phyloP scores from a whole-genome alignment of 345 rosid genomes.

The Cochlearia excelsa region DNA sequence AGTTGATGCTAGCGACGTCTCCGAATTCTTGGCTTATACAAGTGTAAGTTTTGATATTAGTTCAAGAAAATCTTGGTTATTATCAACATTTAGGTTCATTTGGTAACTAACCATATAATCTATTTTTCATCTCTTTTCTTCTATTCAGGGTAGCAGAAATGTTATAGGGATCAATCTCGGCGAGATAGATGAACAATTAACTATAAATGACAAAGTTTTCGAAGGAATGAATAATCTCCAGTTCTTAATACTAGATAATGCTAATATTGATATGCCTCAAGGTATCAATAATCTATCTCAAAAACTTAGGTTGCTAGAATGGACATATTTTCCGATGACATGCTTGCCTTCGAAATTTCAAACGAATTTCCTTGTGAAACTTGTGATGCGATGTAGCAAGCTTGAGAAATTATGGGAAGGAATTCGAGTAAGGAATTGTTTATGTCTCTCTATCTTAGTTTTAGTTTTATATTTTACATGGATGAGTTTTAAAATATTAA shows the following conservation, averaged over 20 bases:
- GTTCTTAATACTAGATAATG: conserved; percentile 15
- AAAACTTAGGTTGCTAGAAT: conserved; percentile 9
- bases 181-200: background rate
- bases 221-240: conserved; percentile 22
- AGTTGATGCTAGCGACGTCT: background rate
- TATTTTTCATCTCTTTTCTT: background rate
- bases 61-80: too few relatives aligned
- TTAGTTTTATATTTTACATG: too few relatives aligned
- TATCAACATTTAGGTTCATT: background rate
- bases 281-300: background rate
- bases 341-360: conserved; percentile 15
- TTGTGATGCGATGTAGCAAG: background rate
- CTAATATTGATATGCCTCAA: background rate
- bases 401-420: conserved; percentile 20
- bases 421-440: background rate
- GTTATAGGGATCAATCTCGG: conserved; percentile 21
- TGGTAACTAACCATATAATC: background rate
- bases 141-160: conserved; percentile 4
- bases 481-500: too few relatives aligned
- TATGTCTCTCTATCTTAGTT: too few relatives aligned
- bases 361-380: conserved; percentile 8
- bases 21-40: background rate
- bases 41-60: background rate
- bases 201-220: conserved; percentile 8
- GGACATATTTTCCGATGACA: conserved; percentile 8